Percentiles rank a stretch among this genome's conserved stretches.
Conservation (phyloP, 2,329 filamentous ascomycete genomes). For the Aspergillus sp. region DNA sequence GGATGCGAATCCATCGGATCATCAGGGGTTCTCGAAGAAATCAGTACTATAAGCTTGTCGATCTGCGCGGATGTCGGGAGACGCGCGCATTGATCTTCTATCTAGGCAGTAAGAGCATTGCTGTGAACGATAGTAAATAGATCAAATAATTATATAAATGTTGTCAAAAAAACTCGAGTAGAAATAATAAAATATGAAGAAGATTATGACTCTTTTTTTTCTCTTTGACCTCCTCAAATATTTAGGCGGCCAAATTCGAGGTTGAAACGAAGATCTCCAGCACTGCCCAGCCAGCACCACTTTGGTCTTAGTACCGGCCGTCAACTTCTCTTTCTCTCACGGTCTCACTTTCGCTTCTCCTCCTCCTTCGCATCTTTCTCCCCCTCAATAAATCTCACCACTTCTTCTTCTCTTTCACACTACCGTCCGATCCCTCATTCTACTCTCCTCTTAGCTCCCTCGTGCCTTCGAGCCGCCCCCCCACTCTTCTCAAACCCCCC, state of each 20-base stretch:
- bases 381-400: too few species aligned
- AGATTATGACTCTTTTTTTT: too few species aligned
- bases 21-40: not conserved
- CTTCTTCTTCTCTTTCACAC: too few species aligned
- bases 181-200: too few species aligned
- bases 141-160: too few species aligned
- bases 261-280: not conserved
- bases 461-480: not conserved
- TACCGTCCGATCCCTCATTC: not conserved
- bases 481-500: constrained; percentile 3
- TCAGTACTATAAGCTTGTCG: not conserved
- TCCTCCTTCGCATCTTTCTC: not conserved
- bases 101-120: too few species aligned
- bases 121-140: too few species aligned
- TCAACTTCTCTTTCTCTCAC: not conserved
- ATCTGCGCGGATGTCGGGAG: not conserved
- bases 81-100: too few species aligned
- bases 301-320: not conserved
- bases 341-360: not conserved
- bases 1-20: not conserved
- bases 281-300: not conserved
- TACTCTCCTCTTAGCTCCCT: not conserved
- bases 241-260: too few species aligned
- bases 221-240: too few species aligned
- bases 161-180: too few species aligned